These are phyloP conservation scores for Coemansia furcata DNA, from an alignment of 192 early-diverging fungal species.

Conservation along the genomic window DNA sequence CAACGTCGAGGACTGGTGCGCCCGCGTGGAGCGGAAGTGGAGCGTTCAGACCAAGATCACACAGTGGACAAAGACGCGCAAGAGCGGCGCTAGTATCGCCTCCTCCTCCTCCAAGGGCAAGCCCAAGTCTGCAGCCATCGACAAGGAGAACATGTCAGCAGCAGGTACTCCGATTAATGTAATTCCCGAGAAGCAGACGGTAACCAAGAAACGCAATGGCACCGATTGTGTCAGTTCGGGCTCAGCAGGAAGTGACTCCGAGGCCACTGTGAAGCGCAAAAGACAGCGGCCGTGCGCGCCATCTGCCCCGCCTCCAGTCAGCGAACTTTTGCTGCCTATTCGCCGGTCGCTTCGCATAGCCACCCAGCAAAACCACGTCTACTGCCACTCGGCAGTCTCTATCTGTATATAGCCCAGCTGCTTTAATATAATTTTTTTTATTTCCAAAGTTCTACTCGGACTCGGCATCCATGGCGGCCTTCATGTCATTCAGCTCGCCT, in stretches of 20 bases:
- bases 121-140: not conserved
- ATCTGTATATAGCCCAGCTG: slow-evolving; percentile 26
- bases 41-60: slow-evolving; percentile 45
- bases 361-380: slow-evolving; percentile 12
- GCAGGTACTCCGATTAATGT: not conserved
- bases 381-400: slow-evolving; percentile 5
- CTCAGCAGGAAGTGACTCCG: not conserved
- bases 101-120: slow-evolving; percentile 5
- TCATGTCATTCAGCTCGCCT: slow-evolving; percentile 41
- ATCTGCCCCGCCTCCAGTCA: not conserved
- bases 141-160: not conserved
- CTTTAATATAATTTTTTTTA: not conserved
- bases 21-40: slow-evolving; percentile 37
- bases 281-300: not conserved
- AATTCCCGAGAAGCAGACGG: not conserved
- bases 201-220: slow-evolving; percentile 11
- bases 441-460: not conserved
- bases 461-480: slow-evolving; percentile 30
- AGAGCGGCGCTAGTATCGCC: not conserved
- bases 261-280: not conserved
- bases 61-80: slow-evolving; percentile 35
- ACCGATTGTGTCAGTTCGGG: not conserved
- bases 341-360: slow-evolving; percentile 43
- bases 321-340: not conserved
- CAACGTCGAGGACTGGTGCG: slow-evolving; percentile 50